These are phyloP conservation scores for Cyclotella sp. DNA, from an alignment of 108 stramenopile species.

Conservation along the genomic window DNA sequence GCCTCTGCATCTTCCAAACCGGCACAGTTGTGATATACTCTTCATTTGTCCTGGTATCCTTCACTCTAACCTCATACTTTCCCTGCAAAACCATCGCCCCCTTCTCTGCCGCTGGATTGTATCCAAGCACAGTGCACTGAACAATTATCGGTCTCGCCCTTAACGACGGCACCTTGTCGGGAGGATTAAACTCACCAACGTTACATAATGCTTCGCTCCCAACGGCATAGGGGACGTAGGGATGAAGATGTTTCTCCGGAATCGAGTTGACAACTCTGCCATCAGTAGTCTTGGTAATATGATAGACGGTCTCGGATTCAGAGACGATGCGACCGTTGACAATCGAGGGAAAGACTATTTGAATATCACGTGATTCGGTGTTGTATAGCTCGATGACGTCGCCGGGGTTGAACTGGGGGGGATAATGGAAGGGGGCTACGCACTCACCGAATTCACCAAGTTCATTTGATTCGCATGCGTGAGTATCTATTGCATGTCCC, in stretches of 20 bases:
- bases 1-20: slow-evolving; percentile 49
- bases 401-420: slow-evolving; percentile 25
- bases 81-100: slow-evolving; percentile 45
- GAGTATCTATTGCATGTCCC: neutral
- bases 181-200: slow-evolving; percentile 27
- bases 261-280: slow-evolving; percentile 29
- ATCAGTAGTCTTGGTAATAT: slow-evolving; percentile 34
- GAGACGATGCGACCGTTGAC: slow-evolving; percentile 12
- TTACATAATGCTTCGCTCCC: slow-evolving; percentile 36
- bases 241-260: slow-evolving; percentile 32
- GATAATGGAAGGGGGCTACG: neutral
- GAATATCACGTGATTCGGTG: slow-evolving; percentile 37
- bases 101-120: slow-evolving; percentile 13
- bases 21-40: slow-evolving; percentile 31
- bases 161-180: slow-evolving; percentile 4
- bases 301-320: neutral
- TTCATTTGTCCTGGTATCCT: slow-evolving; percentile 30
- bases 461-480: neutral
- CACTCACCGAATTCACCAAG: slow-evolving; percentile 1
- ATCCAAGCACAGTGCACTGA: slow-evolving; percentile 32
- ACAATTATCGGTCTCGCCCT: slow-evolving; percentile 38
- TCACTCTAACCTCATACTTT: slow-evolving; percentile 28
- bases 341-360: slow-evolving; percentile 47
- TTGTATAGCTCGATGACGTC: slow-evolving; percentile 45
- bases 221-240: slow-evolving; percentile 24